phyloP scores from a whole-genome alignment of 2,329 filamentous ascomycete species.

The Bimuria novae-zelandiae region DNA sequence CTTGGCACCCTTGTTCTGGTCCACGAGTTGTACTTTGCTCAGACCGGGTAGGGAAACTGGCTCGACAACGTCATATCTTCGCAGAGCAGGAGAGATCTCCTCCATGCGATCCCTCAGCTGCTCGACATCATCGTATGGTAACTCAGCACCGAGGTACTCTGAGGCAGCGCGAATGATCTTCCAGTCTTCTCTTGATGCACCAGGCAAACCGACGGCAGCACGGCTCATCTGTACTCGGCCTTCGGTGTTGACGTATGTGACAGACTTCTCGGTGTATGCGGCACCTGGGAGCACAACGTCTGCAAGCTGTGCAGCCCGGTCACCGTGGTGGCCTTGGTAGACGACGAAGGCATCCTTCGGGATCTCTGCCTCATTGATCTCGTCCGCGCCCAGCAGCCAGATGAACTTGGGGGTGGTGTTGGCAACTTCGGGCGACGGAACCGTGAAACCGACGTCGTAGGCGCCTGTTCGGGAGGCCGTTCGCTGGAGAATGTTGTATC shows the following conservation, averaged over 20 bases:
- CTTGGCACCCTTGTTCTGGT: slow-evolving; percentile 90
- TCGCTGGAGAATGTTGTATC: slow-evolving; percentile 94
- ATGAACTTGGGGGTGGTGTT: slow-evolving; percentile 90
- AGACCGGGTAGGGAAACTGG: slow-evolving; percentile 71
- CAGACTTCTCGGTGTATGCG: slow-evolving; percentile 95
- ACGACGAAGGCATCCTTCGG: slow-evolving; percentile 96
- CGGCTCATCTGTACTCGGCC: slow-evolving; percentile 94
- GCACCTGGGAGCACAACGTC: slow-evolving; percentile 93
- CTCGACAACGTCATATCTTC: slow-evolving; percentile 90
- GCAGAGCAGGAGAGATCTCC: slow-evolving; percentile 88
- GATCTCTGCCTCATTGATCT: slow-evolving; percentile 81
- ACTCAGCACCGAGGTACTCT: slow-evolving; percentile 84
- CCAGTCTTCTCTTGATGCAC: slow-evolving; percentile 94
- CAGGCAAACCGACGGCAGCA: slow-evolving; percentile 83
- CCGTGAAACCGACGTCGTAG: slow-evolving; percentile 93
- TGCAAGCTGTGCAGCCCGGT: slow-evolving; percentile 87
- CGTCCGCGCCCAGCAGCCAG: slow-evolving; percentile 95
- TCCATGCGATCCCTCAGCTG: slow-evolving; percentile 89
- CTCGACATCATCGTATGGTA: slow-evolving; percentile 93
- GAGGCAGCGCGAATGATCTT: slow-evolving; percentile 95
- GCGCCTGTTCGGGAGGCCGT: slow-evolving; percentile 90
- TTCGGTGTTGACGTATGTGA: slow-evolving; percentile 97
- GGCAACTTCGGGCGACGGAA: slow-evolving; percentile 79
- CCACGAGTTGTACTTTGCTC: slow-evolving; percentile 92
- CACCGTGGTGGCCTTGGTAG: slow-evolving; percentile 98